Conservation (phyloP, 1,284 basidiomycete genomes). For the Malassezia japonica region DNA sequence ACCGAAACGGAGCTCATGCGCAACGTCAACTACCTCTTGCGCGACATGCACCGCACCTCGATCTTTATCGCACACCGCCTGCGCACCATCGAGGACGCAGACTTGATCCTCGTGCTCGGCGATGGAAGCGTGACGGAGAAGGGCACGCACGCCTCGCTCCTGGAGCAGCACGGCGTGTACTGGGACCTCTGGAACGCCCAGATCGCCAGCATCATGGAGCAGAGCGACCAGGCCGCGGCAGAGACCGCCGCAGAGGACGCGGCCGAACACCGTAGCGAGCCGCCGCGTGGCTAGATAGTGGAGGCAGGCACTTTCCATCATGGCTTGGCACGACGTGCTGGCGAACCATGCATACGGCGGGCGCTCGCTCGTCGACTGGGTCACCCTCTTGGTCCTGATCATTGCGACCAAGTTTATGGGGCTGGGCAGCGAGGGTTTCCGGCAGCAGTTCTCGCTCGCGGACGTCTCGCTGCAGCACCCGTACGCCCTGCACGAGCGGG, state of each 20-base stretch:
- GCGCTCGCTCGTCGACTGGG: slow-evolving; percentile 29
- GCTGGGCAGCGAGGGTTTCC: slow-evolving; percentile 60
- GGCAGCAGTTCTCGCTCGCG: slow-evolving; percentile 52
- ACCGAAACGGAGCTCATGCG: slow-evolving; percentile 91
- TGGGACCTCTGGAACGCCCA: slow-evolving; percentile 39
- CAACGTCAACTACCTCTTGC: slow-evolving; percentile 73
- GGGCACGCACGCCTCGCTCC: slow-evolving; percentile 34
- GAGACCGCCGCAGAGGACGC: not conserved
- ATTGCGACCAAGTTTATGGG: not conserved
- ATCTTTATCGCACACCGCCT: slow-evolving; percentile 67
- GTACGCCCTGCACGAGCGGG: slow-evolving; percentile 67
- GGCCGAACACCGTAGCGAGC: too few relatives aligned
- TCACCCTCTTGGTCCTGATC: slow-evolving; percentile 24
- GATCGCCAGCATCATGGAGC: slow-evolving; percentile 12
- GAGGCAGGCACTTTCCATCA: too few relatives aligned
- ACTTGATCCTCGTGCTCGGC: slow-evolving; percentile 40
- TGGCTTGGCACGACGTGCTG: too few relatives aligned
- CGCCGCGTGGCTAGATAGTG: not conserved
- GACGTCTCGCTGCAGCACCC: slow-evolving; percentile 60
- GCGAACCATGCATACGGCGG: not conserved
- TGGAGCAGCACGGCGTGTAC: slow-evolving; percentile 32
- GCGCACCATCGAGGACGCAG: slow-evolving; percentile 75
- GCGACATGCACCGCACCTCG: slow-evolving; percentile 71
- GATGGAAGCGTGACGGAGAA: slow-evolving; percentile 32
- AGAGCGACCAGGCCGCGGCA: not conserved